A percentile compares a stretch with the other conserved stretches of the same genome.
These are phyloP conservation scores for Podila clonocystis DNA, from an alignment of 192 early-diverging fungal genomes.

Conservation along the genomic window DNA sequence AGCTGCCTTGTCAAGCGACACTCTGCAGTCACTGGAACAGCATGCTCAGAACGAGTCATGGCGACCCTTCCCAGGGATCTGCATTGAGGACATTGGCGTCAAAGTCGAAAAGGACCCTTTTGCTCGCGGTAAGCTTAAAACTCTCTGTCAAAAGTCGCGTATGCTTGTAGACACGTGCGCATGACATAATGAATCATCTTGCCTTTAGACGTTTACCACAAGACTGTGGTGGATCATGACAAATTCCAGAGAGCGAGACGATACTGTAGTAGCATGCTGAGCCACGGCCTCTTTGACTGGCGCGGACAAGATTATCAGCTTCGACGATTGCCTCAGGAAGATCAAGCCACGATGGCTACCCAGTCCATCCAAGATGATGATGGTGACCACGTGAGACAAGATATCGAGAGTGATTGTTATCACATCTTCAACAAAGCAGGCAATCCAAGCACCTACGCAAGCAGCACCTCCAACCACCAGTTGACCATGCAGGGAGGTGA, in stretches of 20 bases:
- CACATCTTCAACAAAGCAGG: no score
- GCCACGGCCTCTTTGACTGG: background rate
- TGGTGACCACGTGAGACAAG: no score
- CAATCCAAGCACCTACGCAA: no score
- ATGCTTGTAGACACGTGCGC: no score
- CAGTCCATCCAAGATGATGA: no score
- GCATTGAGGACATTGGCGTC: background rate
- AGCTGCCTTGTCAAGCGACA: background rate
- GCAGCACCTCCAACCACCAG: no score
- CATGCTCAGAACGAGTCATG: background rate
- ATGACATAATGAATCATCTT: no score
- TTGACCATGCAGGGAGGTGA: no score
- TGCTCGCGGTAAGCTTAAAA: background rate
- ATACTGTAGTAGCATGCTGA: background rate
- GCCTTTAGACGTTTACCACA: background rate
- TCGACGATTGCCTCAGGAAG: background rate
- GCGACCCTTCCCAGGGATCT: background rate
- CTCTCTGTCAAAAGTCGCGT: background rate
- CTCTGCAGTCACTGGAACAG: background rate
- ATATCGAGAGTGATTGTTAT: no score
- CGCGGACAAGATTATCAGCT: background rate
- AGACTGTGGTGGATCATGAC: background rate
- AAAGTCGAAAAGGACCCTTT: background rate
- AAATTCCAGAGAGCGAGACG: slow-evolving; percentile 1
- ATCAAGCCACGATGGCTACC: background rate